These are phyloP conservation scores for Chlorella sp. DNA, from an alignment of 139 green algal genomes.

Conservation along the genomic window DNA sequence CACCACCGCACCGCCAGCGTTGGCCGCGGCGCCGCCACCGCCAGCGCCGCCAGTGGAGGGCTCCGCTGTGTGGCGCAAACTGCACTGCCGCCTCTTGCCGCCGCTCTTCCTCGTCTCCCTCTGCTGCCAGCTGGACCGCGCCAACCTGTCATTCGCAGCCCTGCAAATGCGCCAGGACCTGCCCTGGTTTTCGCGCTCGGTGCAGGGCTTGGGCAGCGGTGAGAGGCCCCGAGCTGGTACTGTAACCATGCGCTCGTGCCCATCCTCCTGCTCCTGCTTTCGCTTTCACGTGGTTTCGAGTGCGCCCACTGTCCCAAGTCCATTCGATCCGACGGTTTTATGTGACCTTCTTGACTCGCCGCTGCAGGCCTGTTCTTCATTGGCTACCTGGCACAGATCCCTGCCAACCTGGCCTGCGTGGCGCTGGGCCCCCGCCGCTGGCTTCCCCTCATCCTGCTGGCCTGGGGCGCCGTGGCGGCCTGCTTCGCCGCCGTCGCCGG, in stretches of 20 bases:
- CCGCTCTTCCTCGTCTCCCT: slow-evolving; percentile 17
- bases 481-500: slow-evolving; percentile 48
- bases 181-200: slow-evolving; percentile 34
- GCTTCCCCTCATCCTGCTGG: slow-evolving; percentile 51
- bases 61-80: not conserved
- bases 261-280: slow-evolving; percentile 8
- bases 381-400: slow-evolving; percentile 60
- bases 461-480: slow-evolving; percentile 60
- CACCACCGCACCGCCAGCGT: too few species aligned
- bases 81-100: not conserved
- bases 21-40: too few species aligned
- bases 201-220: slow-evolving; percentile 65
- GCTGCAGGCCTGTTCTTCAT: slow-evolving; percentile 68
- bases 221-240: not conserved
- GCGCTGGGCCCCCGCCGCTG: slow-evolving; percentile 52
- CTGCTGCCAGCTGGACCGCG: slow-evolving; percentile 63
- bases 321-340: not conserved
- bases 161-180: slow-evolving; percentile 58
- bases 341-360: not conserved
- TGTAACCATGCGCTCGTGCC: too few species aligned
- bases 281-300: not conserved
- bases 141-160: slow-evolving; percentile 66
- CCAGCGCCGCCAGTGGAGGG: not conserved
- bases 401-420: slow-evolving; percentile 30
- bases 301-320: not conserved